These are phyloP conservation scores for Boletus vermiculosoides DNA, from an alignment of 768 basidiomycete genomes.

Conservation along the genomic window DNA sequence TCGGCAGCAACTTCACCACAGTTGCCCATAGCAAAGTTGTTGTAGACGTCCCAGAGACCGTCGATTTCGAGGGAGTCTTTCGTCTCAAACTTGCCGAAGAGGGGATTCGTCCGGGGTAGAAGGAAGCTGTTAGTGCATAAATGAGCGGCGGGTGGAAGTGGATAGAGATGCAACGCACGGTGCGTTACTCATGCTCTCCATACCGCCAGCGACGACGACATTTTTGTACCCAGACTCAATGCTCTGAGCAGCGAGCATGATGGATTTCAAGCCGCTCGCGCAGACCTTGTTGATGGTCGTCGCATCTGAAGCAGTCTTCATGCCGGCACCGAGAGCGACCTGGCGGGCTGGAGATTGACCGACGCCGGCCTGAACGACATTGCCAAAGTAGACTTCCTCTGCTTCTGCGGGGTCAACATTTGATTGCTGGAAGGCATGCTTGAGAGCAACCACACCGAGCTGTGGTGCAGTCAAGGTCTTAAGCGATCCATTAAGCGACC, in stretches of 20 bases:
- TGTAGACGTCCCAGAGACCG: conserved; percentile 96
- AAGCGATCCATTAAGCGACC: conserved; percentile 86
- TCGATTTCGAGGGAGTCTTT: conserved; percentile 88
- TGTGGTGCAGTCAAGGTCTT: conserved; percentile 88
- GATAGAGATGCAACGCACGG: conserved; percentile 61
- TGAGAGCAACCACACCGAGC: conserved; percentile 85
- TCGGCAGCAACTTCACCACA: conserved; percentile 86
- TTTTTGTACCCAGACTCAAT: conserved; percentile 83
- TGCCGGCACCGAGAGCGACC: conserved; percentile 88
- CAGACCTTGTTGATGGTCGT: conserved; percentile 99
- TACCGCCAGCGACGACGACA: conserved; percentile 92
- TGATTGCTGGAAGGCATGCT: conserved; percentile 81
- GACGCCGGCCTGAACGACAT: conserved; percentile 96
- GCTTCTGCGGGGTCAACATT: conserved; percentile 76
- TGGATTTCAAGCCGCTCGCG: conserved; percentile 93
- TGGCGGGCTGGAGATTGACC: conserved; percentile 99
- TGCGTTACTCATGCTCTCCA: conserved; percentile 99
- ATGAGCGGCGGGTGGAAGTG: conserved; percentile 3
- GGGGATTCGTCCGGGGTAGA: conserved; percentile 73
- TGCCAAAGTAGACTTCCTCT: conserved; percentile 98
- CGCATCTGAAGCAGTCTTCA: conserved; percentile 83
- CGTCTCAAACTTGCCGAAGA: conserved; percentile 86
- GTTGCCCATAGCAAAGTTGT: conserved; percentile 98
- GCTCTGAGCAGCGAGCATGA: conserved; percentile 91
- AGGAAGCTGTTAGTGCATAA: conserved; percentile 56